phyloP scores from a whole-genome alignment of 371 early-diverging fungal species.

The Apophysomyces variabilis region DNA sequence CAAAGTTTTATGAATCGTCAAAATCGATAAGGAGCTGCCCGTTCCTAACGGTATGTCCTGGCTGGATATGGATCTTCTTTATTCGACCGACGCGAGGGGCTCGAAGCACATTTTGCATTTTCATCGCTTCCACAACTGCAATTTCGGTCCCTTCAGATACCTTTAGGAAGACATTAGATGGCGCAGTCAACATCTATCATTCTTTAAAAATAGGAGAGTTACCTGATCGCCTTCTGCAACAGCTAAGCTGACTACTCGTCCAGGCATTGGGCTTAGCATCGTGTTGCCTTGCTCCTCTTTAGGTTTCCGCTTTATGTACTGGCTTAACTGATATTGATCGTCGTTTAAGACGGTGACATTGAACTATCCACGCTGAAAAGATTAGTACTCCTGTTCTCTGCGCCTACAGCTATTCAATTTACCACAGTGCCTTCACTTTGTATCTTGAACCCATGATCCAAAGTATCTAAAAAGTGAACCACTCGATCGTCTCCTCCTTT shows the following conservation, averaged over 20 bases:
- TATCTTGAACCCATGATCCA: conserved; percentile 78
- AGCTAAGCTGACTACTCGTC: conserved; percentile 82
- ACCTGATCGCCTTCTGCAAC: conserved; percentile 85
- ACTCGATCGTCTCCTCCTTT: conserved; percentile 48
- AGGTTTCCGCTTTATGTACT: conserved; percentile 80
- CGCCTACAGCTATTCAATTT: not conserved
- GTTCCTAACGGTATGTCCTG: conserved; percentile 80
- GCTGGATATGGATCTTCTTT: conserved; percentile 75
- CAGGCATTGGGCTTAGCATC: conserved; percentile 94
- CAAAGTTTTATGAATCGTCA: conserved; percentile 39
- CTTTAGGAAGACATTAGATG: conserved; percentile 14
- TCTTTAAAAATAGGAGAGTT: not conserved
- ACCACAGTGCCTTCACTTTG: conserved; percentile 87
- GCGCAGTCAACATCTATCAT: not conserved
- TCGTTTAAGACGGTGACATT: conserved; percentile 68
- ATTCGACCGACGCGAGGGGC: conserved; percentile 82
- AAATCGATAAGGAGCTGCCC: conserved; percentile 90
- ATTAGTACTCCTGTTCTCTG: no score
- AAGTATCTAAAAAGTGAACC: conserved; percentile 80
- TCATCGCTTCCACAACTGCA: conserved; percentile 97
- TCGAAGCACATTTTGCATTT: conserved; percentile 96
- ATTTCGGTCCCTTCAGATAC: conserved; percentile 87
- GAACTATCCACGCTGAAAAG: conserved; percentile 44
- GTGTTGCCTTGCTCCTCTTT: conserved; percentile 73
- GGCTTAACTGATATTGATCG: conserved; percentile 65